phyloP scores from a whole-genome alignment of 2,329 filamentous ascomycete species.

The Colletotrichum tofieldiae region DNA sequence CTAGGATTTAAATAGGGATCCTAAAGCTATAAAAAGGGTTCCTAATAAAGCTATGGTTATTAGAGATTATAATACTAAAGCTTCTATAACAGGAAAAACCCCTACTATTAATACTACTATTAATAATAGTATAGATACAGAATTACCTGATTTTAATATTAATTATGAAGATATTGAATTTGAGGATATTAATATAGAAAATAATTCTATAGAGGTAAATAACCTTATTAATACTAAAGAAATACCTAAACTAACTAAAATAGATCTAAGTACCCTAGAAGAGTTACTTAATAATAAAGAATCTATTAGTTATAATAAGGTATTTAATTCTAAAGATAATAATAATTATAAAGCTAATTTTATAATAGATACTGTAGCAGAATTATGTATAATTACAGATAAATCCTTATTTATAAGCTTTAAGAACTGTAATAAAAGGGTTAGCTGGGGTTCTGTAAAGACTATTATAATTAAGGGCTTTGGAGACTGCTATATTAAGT shows the following conservation, averaged over 20 bases:
- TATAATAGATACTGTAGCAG: neutral
- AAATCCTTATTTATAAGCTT: neutral
- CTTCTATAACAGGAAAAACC: too few species aligned
- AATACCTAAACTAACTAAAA: neutral
- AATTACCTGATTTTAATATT: too few species aligned
- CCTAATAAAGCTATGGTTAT: too few species aligned
- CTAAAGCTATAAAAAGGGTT: too few species aligned
- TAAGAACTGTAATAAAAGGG: neutral
- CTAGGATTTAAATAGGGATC: too few species aligned
- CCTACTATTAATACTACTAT: too few species aligned
- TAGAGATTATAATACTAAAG: too few species aligned
- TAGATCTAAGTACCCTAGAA: neutral
- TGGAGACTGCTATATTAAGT: neutral
- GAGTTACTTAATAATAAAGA: neutral
- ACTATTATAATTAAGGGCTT: neutral
- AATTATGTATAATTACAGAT: neutral
- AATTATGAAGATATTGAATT: too few species aligned
- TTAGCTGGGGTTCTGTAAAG: neutral
- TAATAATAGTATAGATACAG: too few species aligned
- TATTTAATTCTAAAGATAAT: neutral
- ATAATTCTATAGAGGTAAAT: too few species aligned
- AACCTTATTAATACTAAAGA: neutral
- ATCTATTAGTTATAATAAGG: neutral
- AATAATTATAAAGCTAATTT: neutral
- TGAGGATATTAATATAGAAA: too few species aligned